phyloP scores from a whole-genome alignment of 768 basidiomycete genomes.

The Suillus bovinus region DNA sequence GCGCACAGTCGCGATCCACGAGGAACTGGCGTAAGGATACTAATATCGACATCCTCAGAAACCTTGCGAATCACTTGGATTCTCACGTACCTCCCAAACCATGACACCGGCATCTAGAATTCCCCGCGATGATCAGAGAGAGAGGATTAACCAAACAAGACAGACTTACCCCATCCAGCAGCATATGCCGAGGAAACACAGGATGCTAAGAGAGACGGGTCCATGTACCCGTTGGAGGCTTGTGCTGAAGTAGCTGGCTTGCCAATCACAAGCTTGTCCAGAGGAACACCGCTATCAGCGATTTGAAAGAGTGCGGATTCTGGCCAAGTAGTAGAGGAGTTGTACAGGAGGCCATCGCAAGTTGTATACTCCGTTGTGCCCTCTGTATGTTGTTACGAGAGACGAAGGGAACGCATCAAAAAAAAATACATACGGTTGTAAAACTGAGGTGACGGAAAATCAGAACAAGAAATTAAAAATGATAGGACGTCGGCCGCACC shows the following conservation, averaged over 20 bases:
- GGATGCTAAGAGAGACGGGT: constrained; percentile 50
- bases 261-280: constrained; percentile 56
- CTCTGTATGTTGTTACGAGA: constrained; percentile 38
- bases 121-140: constrained; percentile 5
- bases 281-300: constrained; percentile 42
- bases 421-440: constrained; percentile 27
- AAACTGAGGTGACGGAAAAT: constrained; percentile 17
- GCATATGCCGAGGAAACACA: constrained; percentile 64
- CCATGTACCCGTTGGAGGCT: constrained; percentile 58
- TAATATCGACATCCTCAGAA: constrained; percentile 13
- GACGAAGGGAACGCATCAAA: not conserved
- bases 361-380: constrained; percentile 64
- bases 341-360: constrained; percentile 56
- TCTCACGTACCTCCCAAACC: constrained; percentile 38
- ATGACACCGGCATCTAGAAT: constrained; percentile 38
- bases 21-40: constrained; percentile 39
- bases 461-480: not conserved
- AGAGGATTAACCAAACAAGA: constrained; percentile 1
- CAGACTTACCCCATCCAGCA: constrained; percentile 64
- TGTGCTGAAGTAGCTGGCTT: constrained; percentile 47
- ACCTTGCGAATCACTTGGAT: not conserved
- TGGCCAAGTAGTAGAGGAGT: constrained; percentile 63
- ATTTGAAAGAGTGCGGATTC: constrained; percentile 58
- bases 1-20: constrained; percentile 42
- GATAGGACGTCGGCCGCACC: constrained; percentile 20